Evolutionary conservation across 768 basidiomycete species (phyloP).

Genomic region (Termitomyces sp.): DNA sequence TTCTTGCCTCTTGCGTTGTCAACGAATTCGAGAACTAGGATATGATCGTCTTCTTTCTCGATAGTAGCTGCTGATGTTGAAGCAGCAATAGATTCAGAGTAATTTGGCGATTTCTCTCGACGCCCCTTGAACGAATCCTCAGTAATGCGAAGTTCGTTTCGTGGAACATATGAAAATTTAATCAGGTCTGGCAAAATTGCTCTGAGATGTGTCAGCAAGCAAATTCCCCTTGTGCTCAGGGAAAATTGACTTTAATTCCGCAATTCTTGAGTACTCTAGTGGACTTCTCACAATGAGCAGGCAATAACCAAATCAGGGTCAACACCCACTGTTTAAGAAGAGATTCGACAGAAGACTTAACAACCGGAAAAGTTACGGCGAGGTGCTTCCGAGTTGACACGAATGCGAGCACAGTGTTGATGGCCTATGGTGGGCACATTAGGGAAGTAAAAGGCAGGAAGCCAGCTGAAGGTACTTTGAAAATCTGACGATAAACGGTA

Average conservation of each 20-base stretch:
- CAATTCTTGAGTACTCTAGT: conserved; percentile 69
- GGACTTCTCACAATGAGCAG: conserved; percentile 42
- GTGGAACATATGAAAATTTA: conserved; percentile 77
- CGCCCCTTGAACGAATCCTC: conserved; percentile 23
- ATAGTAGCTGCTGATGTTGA: conserved; percentile 19
- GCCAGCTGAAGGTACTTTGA: conserved; percentile 3
- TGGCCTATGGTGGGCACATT: conserved; percentile 42
- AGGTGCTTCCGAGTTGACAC: conserved; percentile 76
- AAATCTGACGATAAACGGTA: neutral
- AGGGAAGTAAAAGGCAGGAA: neutral
- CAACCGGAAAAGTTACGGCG: conserved; percentile 71
- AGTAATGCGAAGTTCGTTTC: conserved; percentile 54
- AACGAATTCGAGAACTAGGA: conserved; percentile 42
- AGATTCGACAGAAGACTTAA: conserved; percentile 76
- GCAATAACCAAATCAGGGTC: neutral
- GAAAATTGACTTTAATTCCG: conserved; percentile 71
- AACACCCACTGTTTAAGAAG: conserved; percentile 65
- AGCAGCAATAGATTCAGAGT: conserved; percentile 22
- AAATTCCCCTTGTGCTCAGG: neutral
- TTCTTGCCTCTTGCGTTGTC: conserved; percentile 32
- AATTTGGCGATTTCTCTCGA: conserved; percentile 38
- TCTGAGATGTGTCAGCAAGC: conserved; percentile 28
- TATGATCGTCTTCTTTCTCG: conserved; percentile 26
- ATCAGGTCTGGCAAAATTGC: conserved; percentile 79
- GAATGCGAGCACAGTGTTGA: conserved; percentile 88